phyloP scores from a whole-genome alignment of 148 eudicot species.

The Chenopodium suecicum region DNA sequence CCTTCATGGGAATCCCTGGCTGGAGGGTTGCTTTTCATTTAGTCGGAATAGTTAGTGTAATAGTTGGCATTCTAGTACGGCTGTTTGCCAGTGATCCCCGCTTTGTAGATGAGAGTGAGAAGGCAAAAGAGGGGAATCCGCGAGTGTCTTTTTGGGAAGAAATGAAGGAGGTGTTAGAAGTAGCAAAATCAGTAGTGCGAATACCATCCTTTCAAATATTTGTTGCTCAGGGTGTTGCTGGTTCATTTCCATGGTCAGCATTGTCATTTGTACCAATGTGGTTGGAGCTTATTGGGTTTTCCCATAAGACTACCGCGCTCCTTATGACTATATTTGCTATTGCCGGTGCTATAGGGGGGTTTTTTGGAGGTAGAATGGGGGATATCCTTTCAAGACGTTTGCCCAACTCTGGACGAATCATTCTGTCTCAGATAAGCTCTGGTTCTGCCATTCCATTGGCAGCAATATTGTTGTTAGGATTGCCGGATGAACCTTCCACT shows the following conservation, averaged over 20 bases:
- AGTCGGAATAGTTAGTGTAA: constrained; percentile 62
- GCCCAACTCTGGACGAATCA: constrained; percentile 78
- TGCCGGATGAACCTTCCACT: constrained; percentile 64
- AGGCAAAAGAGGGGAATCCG: constrained; percentile 21
- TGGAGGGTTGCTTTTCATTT: constrained; percentile 89
- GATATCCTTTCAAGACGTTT: constrained; percentile 55
- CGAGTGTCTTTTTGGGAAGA: constrained; percentile 41
- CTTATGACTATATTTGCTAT: constrained; percentile 61
- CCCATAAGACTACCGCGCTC: constrained; percentile 65
- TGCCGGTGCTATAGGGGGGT: constrained; percentile 58
- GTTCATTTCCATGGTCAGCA: constrained; percentile 84
- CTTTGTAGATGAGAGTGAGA: constrained; percentile 27
- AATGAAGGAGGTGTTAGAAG: constrained; percentile 47
- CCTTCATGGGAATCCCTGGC: constrained; percentile 78
- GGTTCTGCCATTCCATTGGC: constrained; percentile 80
- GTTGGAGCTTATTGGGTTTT: constrained; percentile 88
- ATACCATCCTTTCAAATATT: constrained; percentile 78
- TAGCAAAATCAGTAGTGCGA: constrained; percentile 62
- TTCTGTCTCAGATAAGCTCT: constrained; percentile 80
- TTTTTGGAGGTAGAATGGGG: constrained; percentile 86
- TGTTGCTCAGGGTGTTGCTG: constrained; percentile 83
- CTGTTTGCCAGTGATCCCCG: constrained; percentile 78
- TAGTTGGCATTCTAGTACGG: constrained; percentile 72
- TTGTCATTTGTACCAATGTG: constrained; percentile 85
- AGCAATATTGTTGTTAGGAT: constrained; percentile 58